These are phyloP conservation scores for Colletotrichum karsti DNA, from an alignment of 2,329 filamentous ascomycete genomes.

Conservation along the genomic window DNA sequence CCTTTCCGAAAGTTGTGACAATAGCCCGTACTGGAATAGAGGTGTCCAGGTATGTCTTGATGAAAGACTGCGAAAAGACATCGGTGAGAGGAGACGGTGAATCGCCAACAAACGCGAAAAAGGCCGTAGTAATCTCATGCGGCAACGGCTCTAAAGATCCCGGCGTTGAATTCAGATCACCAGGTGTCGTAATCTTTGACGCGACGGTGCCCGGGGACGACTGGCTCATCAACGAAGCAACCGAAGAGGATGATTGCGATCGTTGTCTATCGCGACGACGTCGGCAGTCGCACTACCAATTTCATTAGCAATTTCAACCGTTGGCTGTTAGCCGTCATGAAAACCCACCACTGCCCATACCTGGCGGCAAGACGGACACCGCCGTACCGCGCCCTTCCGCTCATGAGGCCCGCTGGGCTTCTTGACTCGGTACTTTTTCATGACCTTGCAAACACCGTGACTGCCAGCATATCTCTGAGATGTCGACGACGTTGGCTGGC, in stretches of 20 bases:
- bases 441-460: background rate
- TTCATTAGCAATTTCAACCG: background rate
- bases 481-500: background rate
- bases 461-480: too few species aligned
- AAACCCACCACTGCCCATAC: background rate
- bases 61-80: slow-evolving; percentile 13
- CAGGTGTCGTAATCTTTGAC: background rate
- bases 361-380: background rate
- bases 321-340: background rate
- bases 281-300: slow-evolving; percentile 3
- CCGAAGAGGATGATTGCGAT: background rate
- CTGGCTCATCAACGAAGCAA: background rate
- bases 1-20: slow-evolving; percentile 1
- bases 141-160: background rate
- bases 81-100: slow-evolving; percentile 15
- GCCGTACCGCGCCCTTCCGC: background rate
- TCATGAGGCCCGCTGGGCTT: background rate
- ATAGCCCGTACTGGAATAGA: slow-evolving; percentile 3
- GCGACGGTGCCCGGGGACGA: background rate
- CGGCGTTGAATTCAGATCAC: background rate
- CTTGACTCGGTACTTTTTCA: background rate
- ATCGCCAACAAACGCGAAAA: slow-evolving; percentile 19
- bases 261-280: background rate
- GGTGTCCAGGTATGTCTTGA: slow-evolving; percentile 2
- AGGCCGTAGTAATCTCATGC: background rate